phyloP scores from a whole-genome alignment of 805 yeast genomes.

The Huiozyma naganishii region DNA sequence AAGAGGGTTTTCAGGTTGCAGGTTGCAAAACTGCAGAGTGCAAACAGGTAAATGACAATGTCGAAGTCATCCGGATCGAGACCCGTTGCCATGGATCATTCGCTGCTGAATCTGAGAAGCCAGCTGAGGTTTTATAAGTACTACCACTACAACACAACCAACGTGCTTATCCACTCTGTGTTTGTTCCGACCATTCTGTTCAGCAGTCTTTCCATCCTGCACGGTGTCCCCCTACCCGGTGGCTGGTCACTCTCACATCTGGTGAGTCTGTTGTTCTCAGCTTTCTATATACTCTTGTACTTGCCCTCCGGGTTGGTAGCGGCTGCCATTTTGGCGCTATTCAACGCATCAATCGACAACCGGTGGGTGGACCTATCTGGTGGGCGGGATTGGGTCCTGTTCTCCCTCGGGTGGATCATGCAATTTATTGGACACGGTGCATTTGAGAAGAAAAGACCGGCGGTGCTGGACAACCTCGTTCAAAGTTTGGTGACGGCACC shows the following conservation, averaged over 20 bases:
- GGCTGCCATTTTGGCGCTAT: slow-evolving; percentile 30
- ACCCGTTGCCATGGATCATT: not conserved
- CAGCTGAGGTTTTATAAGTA: slow-evolving; percentile 52
- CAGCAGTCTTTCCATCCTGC: slow-evolving; percentile 29
- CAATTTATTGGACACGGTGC: slow-evolving; percentile 85
- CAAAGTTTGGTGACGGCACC: slow-evolving; percentile 91
- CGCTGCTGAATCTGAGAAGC: slow-evolving; percentile 16
- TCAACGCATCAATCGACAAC: slow-evolving; percentile 10
- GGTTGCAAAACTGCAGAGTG: too few relatives aligned
- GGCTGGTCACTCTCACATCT: slow-evolving; percentile 38
- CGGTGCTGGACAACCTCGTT: slow-evolving; percentile 66
- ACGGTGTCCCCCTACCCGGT: slow-evolving; percentile 8
- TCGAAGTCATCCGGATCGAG: not conserved
- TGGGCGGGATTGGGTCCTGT: slow-evolving; percentile 23
- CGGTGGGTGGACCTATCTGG: not conserved
- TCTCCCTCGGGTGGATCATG: slow-evolving; percentile 57
- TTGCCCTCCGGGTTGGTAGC: slow-evolving; percentile 37
- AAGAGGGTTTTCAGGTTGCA: too few relatives aligned
- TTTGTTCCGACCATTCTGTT: slow-evolving; percentile 73
- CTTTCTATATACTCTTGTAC: slow-evolving; percentile 53
- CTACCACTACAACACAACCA: slow-evolving; percentile 42
- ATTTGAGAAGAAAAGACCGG: slow-evolving; percentile 78
- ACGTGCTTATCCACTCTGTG: slow-evolving; percentile 64
- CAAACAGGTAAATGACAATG: too few relatives aligned
- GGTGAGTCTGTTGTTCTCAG: slow-evolving; percentile 37